Base-by-base conservation (phyloP, 2,329 filamentous ascomycete species). In the Neurospora crassa region DNA sequence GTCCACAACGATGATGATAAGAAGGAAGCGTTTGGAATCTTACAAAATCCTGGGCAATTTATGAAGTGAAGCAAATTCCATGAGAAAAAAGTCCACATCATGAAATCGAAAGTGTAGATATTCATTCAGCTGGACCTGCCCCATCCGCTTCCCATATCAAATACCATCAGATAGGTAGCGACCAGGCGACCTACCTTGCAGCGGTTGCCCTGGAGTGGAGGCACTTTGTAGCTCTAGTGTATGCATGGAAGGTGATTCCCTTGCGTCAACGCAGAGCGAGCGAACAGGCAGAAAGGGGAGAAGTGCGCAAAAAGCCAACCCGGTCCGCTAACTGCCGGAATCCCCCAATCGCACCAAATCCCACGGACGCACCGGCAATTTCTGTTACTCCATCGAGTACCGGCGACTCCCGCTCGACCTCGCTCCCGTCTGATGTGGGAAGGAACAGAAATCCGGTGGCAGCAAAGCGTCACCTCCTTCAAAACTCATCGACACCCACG, bases 401-500 rank as follows among this genome's bases (percentile, higher is more conserved):
- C 53, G 29, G 37, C 24, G 3, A 37, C 53, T 5, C 18, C 53
- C 53, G 53, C 34, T 37, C 34, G 34, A 37, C 34, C 34, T 37
- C 34, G 34, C 34, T 37, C 29, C 29, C 29, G 4, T 29, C 34
- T 37, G 29, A 29, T 34, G 29, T 63, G 34, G 41, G 68, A 18
- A 37, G 43, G 29, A 41, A 20, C 43, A 70, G 71, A 70, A 71
- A 72, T 70, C 73, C 68, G 53, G 69, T 70, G 69, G 70, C 71
- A 71, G 70, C 68, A 69, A 40, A 43, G 67, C 45, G 40, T 63
- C 69, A 67, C 69, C 71, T 71, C 74, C 74, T 80, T 80, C 79
- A 81, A 79, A 81, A 81, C 77, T 78, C 76, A 74, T 75, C 73
- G 74, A 74, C 74, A 75, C 78, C 79, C 74, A 69, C 53, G 72